Evolutionary conservation across 106 monocot genomes (phyloP), one percentile per base, ranked within the genome.

Genomic region (Acorus calamus): DNA sequence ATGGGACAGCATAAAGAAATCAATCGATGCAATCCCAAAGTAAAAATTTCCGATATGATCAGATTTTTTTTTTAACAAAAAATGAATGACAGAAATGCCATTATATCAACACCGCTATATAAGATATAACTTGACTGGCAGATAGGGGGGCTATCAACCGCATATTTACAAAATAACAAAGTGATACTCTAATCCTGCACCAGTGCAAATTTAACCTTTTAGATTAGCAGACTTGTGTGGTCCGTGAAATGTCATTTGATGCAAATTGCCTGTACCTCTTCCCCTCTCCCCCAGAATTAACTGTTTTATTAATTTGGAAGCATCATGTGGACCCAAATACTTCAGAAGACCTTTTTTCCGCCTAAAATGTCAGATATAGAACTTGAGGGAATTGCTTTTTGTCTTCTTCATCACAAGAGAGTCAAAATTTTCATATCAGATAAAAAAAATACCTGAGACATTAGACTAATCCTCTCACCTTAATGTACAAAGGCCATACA

Each of bases 401-500:
- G 69, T 73, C 81, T 55, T 96, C 91, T 46, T 92, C 98, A 69
- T 98, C 88, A 46, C 85, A 76, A 61, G 3, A 66, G 10, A 52
- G 3, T 46, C 4, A 55, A 10, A 53, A 4, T 11, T 49, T 56
- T 50, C 7, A 12, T 11, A 5, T 56, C 2, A 46, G 58, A 14
- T 3, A 60, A 49, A 0, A 10, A 12, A 28, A 43, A 49, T 53
- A 98, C 98, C 98, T 98, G 98, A 88, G 92, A 98, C 92, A 98
- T 98, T 81, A 91, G 85, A 55, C 92, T 98, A 51, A 98, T 82
- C 49, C 98, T 78, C 46, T 98, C 98, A 80, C 77, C 98, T 88
- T 50, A 98, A 92, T 70, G 91, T 98, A 46, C 98, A 91, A 70
- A 98, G 92, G 42, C 98, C 98, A 77, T 98, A 98, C 46, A 98